These are phyloP conservation scores for Pilaira anomala DNA, from an alignment of 192 early-diverging fungal species.

Conservation along the genomic window DNA sequence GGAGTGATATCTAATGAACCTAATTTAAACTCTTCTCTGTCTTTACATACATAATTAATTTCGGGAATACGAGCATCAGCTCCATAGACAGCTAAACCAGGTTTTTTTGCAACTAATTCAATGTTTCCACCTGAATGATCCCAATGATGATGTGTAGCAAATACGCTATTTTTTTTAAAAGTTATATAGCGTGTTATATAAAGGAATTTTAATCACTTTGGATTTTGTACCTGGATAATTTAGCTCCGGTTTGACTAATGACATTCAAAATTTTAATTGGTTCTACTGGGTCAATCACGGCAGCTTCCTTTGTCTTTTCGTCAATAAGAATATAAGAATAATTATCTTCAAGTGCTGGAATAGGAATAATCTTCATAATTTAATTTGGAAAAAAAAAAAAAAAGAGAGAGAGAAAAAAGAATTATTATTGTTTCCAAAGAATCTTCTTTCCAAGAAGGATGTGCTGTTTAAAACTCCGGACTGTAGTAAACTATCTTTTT, in stretches of 20 bases:
- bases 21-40: conserved; percentile 72
- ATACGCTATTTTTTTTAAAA: conserved; percentile 41
- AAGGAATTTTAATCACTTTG: not conserved
- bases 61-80: conserved; percentile 83
- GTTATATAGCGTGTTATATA: not conserved
- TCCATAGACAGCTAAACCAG: conserved; percentile 74
- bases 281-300: conserved; percentile 85
- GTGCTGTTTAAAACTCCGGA: conserved; percentile 1
- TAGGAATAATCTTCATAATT: conserved; percentile 59
- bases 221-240: conserved; percentile 40
- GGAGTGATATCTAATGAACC: conserved; percentile 72
- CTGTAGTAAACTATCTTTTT: too few relatives aligned
- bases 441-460: conserved; percentile 16
- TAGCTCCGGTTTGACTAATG: conserved; percentile 48
- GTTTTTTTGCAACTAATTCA: conserved; percentile 49
- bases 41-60: conserved; percentile 67
- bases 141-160: conserved; percentile 87
- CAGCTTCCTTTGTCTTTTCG: conserved; percentile 59
- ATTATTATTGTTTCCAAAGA: conserved; percentile 11
- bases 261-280: conserved; percentile 65
- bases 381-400: not conserved
- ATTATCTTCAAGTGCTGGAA: conserved; percentile 76
- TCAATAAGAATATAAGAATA: conserved; percentile 84
- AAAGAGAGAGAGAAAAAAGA: conserved; percentile 11
- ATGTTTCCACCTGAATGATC: conserved; percentile 87